Percentiles rank a stretch among this genome's conserved stretches.
Conservation (phyloP, 768 basidiomycete genomes). For the Leccinum uliginosum region DNA sequence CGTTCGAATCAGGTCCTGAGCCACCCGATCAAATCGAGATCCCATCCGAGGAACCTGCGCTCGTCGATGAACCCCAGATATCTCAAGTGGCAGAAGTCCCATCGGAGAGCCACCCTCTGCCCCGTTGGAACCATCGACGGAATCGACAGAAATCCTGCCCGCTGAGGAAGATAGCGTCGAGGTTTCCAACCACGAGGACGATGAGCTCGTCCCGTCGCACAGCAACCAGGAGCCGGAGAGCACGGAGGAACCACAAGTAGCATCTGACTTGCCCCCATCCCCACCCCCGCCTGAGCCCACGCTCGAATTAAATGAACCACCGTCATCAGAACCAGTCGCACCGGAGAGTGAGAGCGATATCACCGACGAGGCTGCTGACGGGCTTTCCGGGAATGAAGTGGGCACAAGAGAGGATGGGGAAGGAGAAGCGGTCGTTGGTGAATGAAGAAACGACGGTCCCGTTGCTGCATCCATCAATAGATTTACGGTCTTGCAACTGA, state of each 20-base stretch:
- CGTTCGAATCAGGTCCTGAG: slow-evolving; percentile 11
- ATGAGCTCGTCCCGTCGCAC: background rate
- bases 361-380: slow-evolving; percentile 27
- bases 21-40: background rate
- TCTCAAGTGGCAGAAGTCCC: slow-evolving; percentile 4
- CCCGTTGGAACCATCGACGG: slow-evolving; percentile 1
- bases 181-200: slow-evolving; percentile 8
- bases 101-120: slow-evolving; percentile 5
- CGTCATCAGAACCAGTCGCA: slow-evolving; percentile 29
- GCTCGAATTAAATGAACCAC: slow-evolving; percentile 29
- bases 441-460: slow-evolving; percentile 17
- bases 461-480: slow-evolving; percentile 1
- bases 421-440: slow-evolving; percentile 12
- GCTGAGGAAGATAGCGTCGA: background rate
- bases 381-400: slow-evolving; percentile 18
- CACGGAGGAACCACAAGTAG: slow-evolving; percentile 3
- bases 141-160: slow-evolving; percentile 4
- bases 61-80: background rate
- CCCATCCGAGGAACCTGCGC: background rate
- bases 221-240: background rate
- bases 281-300: slow-evolving; percentile 2
- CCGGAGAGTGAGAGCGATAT: slow-evolving; percentile 34
- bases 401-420: slow-evolving; percentile 7
- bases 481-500: background rate
- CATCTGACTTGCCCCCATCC: slow-evolving; percentile 1